phyloP scores from a whole-genome alignment of 257 asterid species.

The Solanum boliviense region DNA sequence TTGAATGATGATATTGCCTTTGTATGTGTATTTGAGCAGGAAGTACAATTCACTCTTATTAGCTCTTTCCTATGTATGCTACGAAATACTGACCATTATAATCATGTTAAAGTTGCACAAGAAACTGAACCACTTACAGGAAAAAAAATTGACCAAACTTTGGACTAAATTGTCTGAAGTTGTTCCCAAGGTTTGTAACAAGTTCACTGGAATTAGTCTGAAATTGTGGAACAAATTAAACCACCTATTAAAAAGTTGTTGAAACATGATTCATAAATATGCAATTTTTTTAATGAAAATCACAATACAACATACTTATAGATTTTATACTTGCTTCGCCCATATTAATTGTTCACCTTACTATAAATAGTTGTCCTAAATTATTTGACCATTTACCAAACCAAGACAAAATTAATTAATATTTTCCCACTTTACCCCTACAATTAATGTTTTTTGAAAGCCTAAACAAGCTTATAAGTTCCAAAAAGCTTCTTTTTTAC shows the following conservation, averaged over 20 bases:
- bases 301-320: background rate
- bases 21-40: background rate
- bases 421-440: background rate
- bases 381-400: too few relatives aligned
- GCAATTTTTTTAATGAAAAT: background rate
- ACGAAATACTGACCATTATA: background rate
- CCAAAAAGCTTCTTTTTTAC: background rate
- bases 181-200: background rate
- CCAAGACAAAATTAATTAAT: background rate
- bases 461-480: background rate
- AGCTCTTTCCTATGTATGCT: background rate
- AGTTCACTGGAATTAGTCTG: background rate
- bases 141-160: background rate
- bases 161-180: background rate
- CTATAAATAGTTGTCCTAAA: background rate
- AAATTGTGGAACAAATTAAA: background rate
- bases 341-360: too few relatives aligned
- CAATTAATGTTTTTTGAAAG: background rate
- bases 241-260: background rate
- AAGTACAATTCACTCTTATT: background rate
- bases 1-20: background rate
- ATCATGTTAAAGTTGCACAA: background rate
- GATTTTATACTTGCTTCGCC: background rate
- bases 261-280: background rate
- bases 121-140: background rate